phyloP scores from a whole-genome alignment of 1,284 basidiomycete genomes.

The Puccinia sorghi region DNA sequence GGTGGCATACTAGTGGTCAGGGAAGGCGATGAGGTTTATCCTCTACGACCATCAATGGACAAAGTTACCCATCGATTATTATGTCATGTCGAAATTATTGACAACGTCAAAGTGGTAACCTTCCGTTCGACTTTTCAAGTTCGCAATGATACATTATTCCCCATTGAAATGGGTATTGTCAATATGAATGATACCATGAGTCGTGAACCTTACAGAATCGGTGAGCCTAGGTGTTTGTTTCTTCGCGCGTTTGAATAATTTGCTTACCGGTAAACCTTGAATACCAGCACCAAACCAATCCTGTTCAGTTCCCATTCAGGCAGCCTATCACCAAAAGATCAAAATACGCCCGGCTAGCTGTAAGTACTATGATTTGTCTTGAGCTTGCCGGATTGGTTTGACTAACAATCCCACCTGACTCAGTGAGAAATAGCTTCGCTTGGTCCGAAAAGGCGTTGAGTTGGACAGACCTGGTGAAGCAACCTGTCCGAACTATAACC shows the following conservation, averaged over 20 bases:
- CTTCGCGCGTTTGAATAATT: conserved; percentile 1
- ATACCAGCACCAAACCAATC: conserved; percentile 75
- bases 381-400: not conserved
- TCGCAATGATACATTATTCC: conserved; percentile 88
- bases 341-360: conserved; percentile 78
- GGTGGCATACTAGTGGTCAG: conserved; percentile 86
- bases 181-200: conserved; percentile 80
- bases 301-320: conserved; percentile 87
- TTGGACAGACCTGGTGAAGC: conserved; percentile 85
- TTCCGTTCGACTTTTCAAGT: conserved; percentile 91
- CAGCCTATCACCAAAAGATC: conserved; percentile 79
- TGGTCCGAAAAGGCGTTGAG: conserved; percentile 82
- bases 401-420: not conserved
- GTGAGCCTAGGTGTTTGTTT: conserved; percentile 59
- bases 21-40: conserved; percentile 89
- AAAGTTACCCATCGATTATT: conserved; percentile 79
- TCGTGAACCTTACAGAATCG: conserved; percentile 79
- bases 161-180: conserved; percentile 86
- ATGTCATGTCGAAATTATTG: conserved; percentile 84
- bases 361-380: not conserved
- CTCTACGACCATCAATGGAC: conserved; percentile 74
- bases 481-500: conserved; percentile 75
- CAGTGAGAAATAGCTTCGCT: conserved; percentile 6
- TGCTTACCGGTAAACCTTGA: conserved; percentile 6
- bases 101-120: conserved; percentile 94